Percentiles rank a stretch among this genome's conserved stretches.
These are phyloP conservation scores for Botrytis aclada DNA, from an alignment of 2,329 filamentous ascomycete genomes.

Conservation along the genomic window DNA sequence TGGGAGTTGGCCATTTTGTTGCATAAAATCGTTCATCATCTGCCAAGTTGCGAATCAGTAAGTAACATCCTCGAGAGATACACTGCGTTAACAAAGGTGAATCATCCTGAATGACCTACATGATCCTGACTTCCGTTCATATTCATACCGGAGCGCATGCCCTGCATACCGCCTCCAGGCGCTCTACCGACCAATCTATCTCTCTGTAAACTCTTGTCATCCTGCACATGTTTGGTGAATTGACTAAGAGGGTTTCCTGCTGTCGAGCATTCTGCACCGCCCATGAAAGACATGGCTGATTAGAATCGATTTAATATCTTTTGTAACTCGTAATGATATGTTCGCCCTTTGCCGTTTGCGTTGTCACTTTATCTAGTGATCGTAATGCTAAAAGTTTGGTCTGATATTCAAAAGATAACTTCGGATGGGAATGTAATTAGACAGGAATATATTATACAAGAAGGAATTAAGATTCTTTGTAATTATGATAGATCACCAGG, in stretches of 20 bases:
- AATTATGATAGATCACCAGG: not conserved
- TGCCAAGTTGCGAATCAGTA: constrained; percentile 40
- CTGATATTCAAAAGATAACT: not conserved
- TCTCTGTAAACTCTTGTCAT: constrained; percentile 91
- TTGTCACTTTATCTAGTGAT: not conserved
- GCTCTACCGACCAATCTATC: constrained; percentile 79
- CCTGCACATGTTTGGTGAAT: constrained; percentile 94
- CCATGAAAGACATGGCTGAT: constrained; percentile 81
- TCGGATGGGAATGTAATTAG: constrained; percentile 8
- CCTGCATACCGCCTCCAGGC: constrained; percentile 66
- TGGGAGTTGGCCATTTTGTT: constrained; percentile 65
- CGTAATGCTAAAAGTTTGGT: not conserved
- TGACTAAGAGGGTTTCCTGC: constrained; percentile 94
- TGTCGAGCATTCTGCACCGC: constrained; percentile 94
- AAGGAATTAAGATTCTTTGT: not conserved
- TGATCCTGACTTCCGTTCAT: constrained; percentile 62
- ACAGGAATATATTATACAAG: constrained; percentile 17
- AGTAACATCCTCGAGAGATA: not conserved
- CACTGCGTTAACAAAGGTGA: not conserved
- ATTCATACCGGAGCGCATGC: constrained; percentile 62
- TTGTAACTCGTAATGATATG: not conserved
- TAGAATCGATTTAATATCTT: not conserved
- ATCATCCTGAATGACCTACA: constrained; percentile 42
- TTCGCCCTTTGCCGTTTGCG: not conserved
- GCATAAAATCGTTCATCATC: constrained; percentile 94